Evolutionary conservation across 2,329 filamentous ascomycete genomes (phyloP).

Genomic region (Colletotrichum costaricense): DNA sequence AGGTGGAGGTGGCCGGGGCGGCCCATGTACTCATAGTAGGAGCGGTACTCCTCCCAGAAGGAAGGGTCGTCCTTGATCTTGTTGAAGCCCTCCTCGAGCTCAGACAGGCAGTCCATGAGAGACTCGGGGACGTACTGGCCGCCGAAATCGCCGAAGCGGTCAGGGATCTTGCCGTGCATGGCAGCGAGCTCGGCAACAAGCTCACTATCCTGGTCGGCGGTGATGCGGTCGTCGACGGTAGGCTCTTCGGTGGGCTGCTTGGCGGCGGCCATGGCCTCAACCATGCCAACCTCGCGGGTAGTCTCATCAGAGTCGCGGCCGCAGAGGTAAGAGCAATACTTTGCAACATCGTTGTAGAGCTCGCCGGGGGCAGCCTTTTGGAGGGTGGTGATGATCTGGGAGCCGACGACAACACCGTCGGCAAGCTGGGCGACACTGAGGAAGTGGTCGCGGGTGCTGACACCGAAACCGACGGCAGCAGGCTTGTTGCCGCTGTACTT

Average conservation of each 20-base stretch:
- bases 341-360: slow-evolving; percentile 79
- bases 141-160: slow-evolving; percentile 94
- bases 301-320: slow-evolving; percentile 56
- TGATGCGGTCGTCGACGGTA: slow-evolving; percentile 76
- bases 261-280: slow-evolving; percentile 74
- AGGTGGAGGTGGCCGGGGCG: slow-evolving; percentile 92
- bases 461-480: slow-evolving; percentile 93
- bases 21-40: slow-evolving; percentile 98
- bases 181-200: slow-evolving; percentile 88
- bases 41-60: slow-evolving; percentile 98
- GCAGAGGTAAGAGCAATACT: slow-evolving; percentile 81
- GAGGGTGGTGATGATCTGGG: slow-evolving; percentile 89
- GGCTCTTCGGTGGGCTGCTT: slow-evolving; percentile 68
- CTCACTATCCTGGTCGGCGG: slow-evolving; percentile 62
- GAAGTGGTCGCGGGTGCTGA: slow-evolving; percentile 96
- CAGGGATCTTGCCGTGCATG: slow-evolving; percentile 82
- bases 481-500: slow-evolving; percentile 92
- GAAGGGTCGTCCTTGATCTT: slow-evolving; percentile 85
- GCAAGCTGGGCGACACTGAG: slow-evolving; percentile 83
- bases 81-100: slow-evolving; percentile 93
- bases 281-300: slow-evolving; percentile 75
- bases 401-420: slow-evolving; percentile 96
- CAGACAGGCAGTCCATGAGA: slow-evolving; percentile 93
- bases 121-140: slow-evolving; percentile 98
- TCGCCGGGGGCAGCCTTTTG: slow-evolving; percentile 74